Percentiles rank a stretch among this genome's conserved stretches.
Conservation (phyloP, 176 grass and related monocot genomes). For the Bonia amplexicaulis region DNA sequence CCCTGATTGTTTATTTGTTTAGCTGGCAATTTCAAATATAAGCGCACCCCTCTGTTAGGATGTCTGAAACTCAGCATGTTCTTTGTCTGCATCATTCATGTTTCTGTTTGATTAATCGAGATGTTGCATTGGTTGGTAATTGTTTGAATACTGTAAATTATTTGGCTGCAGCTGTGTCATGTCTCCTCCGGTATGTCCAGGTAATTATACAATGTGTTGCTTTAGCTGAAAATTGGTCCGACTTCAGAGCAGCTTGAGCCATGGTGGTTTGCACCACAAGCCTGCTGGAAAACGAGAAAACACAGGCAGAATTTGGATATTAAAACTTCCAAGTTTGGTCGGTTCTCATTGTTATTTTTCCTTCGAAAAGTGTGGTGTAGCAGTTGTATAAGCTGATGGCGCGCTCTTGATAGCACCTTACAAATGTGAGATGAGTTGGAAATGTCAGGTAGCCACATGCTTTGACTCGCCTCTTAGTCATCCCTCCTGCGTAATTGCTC, state of each 20-base stretch:
- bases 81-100: neutral
- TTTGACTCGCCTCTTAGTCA: neutral
- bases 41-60: neutral
- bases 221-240: neutral
- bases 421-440: neutral
- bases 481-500: neutral
- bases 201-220: neutral
- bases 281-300: neutral
- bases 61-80: neutral
- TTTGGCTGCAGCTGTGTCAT: neutral
- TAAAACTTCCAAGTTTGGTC: neutral
- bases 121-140: neutral
- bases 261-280: neutral
- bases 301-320: neutral
- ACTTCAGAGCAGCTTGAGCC: neutral
- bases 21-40: neutral
- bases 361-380: neutral
- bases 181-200: neutral
- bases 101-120: conserved; percentile 1
- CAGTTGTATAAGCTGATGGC: conserved; percentile 4
- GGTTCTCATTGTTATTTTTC: neutral
- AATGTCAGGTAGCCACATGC: neutral
- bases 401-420: neutral
- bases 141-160: neutral
- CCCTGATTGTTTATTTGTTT: neutral